phyloP scores from a whole-genome alignment of 495 filamentous ascomycete genomes.

The Talaromyces wortmannii region DNA sequence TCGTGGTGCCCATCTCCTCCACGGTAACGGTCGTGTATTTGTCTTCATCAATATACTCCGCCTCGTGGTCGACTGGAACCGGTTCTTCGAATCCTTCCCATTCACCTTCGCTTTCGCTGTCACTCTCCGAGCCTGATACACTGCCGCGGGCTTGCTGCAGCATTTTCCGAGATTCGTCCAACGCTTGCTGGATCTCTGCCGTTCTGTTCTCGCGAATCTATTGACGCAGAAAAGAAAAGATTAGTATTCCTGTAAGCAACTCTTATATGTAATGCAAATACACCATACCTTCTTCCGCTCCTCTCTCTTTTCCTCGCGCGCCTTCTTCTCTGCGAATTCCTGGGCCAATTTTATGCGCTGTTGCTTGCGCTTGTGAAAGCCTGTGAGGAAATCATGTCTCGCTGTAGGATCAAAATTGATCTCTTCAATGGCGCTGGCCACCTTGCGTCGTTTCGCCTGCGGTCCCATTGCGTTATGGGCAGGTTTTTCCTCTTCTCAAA shows the following conservation, averaged over 20 bases:
- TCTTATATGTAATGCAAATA: not conserved
- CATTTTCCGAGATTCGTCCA: conserved; percentile 62
- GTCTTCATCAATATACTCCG: conserved; percentile 95
- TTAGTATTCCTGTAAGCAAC: not conserved
- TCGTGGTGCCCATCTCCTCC: conserved; percentile 78
- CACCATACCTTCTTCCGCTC: conserved; percentile 62
- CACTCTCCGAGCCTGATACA: conserved; percentile 20
- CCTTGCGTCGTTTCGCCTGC: conserved; percentile 60
- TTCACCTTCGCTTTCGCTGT: conserved; percentile 32
- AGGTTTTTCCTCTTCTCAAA: no score
- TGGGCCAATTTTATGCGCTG: conserved; percentile 77
- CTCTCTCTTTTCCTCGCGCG: conserved; percentile 62
- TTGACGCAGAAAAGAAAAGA: not conserved
- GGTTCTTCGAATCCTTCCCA: conserved; percentile 58
- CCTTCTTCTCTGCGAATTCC: conserved; percentile 64
- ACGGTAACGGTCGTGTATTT: conserved; percentile 90
- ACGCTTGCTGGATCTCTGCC: conserved; percentile 69
- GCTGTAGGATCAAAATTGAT: conserved; percentile 75
- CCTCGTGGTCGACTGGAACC: conserved; percentile 66
- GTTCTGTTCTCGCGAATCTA: conserved; percentile 77
- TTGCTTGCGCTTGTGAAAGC: conserved; percentile 93
- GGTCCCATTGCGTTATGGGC: conserved; percentile 25
- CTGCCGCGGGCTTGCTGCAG: conserved; percentile 45
- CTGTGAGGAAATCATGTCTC: conserved; percentile 80
- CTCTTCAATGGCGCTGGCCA: conserved; percentile 55